Conservation (phyloP, 805 yeast species). For the Saccharomycopsis guyanensis region DNA sequence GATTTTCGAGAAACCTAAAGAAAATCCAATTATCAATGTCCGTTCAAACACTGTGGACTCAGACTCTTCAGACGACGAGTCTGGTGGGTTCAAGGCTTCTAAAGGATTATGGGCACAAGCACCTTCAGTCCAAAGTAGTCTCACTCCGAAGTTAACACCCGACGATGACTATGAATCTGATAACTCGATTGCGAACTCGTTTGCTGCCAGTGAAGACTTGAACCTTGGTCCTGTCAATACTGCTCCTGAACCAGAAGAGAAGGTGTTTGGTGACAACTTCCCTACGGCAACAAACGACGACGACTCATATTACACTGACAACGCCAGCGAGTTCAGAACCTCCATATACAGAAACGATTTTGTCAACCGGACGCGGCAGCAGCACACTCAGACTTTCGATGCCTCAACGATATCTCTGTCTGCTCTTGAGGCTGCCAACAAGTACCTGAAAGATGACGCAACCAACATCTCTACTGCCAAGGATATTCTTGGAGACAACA, state of each 20-base stretch:
- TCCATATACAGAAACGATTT: conserved; percentile 17
- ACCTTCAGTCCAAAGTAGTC: not conserved
- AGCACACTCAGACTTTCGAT: conserved; percentile 16
- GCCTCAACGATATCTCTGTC: not conserved
- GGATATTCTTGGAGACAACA: conserved; percentile 11
- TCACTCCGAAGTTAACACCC: not conserved
- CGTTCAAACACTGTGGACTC: too few relatives aligned
- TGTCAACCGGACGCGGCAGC: conserved; percentile 12
- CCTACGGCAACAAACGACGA: conserved; percentile 15
- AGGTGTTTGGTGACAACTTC: conserved; percentile 20
- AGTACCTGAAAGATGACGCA: not conserved
- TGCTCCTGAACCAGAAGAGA: not conserved
- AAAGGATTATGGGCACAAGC: not conserved
- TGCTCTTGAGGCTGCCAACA: conserved; percentile 1
- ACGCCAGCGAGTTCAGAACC: conserved; percentile 12
- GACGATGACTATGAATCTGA: not conserved
- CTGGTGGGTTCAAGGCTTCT: not conserved
- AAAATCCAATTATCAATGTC: too few relatives aligned
- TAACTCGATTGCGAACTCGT: not conserved
- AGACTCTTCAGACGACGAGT: not conserved
- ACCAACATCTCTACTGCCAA: conserved; percentile 4
- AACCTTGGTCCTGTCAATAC: not conserved
- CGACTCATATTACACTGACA: conserved; percentile 11
- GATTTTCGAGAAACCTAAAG: not conserved
- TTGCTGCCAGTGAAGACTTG: conserved; percentile 1